Base-by-base conservation (phyloP, 495 filamentous ascomycete genomes). In the Hyaloscypha hepaticicola region DNA sequence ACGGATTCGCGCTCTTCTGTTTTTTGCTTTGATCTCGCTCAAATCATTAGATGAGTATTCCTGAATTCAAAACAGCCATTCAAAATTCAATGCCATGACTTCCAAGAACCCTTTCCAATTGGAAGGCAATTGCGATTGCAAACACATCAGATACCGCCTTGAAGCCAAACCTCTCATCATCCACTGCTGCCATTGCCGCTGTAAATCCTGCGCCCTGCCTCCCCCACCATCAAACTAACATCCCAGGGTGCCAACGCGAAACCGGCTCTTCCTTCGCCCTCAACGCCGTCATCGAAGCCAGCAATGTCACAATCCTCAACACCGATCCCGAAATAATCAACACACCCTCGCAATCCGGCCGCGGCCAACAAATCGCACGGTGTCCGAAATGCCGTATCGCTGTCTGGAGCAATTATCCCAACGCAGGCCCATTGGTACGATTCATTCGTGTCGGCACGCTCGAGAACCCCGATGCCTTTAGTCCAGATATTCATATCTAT, bases 171-270 rank as follows among this genome's bases (percentile, higher is more conserved):
- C 53, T 27, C 53, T 56, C 25, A 24, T 56, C 8, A 22, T 56
- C 27, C 53, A 56, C 53, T 56, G 53, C 53, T 56, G 53, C 27
- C 53, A 56, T 26, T 56, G 53, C 19, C 53, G 53, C 53, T 56
- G 5, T 56, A n/a, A n/a, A 56, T 33, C 12, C 31, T 1, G 11
- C 27, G 5, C 53, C 53, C 3, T 28, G 24, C 27, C 21, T 24
- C 27, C 19, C 27, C 25, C 27, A 11, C 9, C 27, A 7, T 26
- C 2, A 56, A 56, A 56, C 53, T 56, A 56, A 56, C 53, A 0
- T 28, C 25, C 2, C 22, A 56, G 53, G 53, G 53, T 56, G 53
- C 53, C 53, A 56, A 28, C 53, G 53, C 14, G 53, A 56, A 31
- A 56, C 53, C 27, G 53, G 53, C 53, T 56, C 53, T 56, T 22